Evolutionary conservation across 73 alveolate species (phyloP).

Genomic region (Paramecium pentaurelia): DNA sequence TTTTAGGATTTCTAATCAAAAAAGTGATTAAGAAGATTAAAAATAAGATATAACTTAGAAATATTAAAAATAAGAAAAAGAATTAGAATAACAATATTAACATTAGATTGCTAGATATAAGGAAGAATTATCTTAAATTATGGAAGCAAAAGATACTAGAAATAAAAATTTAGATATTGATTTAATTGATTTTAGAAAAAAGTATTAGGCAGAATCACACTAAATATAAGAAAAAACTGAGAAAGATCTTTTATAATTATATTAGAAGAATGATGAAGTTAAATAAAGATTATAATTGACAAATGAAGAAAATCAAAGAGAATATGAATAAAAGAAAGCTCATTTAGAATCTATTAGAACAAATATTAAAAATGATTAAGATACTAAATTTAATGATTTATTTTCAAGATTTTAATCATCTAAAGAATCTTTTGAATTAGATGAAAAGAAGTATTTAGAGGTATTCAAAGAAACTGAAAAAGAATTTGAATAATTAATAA

Average conservation of each 20-base stretch:
- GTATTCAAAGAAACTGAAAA: conserved; percentile 22
- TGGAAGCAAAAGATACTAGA: not conserved
- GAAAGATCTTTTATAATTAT: not conserved
- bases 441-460: not conserved
- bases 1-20: conserved; percentile 49
- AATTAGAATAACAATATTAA: not conserved
- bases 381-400: conserved; percentile 20
- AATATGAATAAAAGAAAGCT: not conserved
- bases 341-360: not conserved
- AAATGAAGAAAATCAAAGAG: not conserved
- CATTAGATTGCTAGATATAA: not conserved
- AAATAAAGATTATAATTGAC: not conserved
- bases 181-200: not conserved
- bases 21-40: conserved; percentile 52
- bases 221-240: conserved; percentile 15
- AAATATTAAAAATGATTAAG: not conserved
- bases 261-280: conserved; percentile 10
- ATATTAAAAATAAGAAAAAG: not conserved
- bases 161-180: not conserved
- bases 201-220: not conserved
- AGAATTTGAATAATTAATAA: conserved; percentile 37
- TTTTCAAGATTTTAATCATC: not conserved
- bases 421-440: conserved; percentile 7
- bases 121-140: not conserved
- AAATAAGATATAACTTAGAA: conserved; percentile 38